Conservation (phyloP, 768 basidiomycete genomes). For the Mycena belliarum region DNA sequence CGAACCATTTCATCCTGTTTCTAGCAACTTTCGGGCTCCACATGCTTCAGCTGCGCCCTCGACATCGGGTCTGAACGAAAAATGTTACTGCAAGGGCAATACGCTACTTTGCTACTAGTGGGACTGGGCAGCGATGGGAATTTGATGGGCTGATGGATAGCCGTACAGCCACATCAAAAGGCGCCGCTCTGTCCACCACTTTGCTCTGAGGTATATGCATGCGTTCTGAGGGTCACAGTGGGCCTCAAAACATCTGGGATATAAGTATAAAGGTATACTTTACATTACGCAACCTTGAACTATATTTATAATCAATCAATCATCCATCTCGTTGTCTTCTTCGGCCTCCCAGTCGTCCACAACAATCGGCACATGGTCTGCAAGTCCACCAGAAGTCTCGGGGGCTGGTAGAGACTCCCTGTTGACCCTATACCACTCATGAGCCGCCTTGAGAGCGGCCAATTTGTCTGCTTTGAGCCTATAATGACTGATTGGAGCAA, state of each 20-base stretch:
- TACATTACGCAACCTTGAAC: background rate
- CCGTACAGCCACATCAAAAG: no score
- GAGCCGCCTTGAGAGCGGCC: background rate
- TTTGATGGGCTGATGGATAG: background rate
- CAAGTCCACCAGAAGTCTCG: background rate
- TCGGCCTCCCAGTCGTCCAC: constrained; percentile 1
- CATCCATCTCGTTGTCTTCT: constrained; percentile 10
- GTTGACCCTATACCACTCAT: background rate
- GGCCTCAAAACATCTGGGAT: no score
- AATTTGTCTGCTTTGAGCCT: background rate
- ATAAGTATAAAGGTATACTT: no score
- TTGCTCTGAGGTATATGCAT: no score
- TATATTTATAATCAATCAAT: background rate
- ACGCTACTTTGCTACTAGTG: no score
- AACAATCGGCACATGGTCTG: background rate
- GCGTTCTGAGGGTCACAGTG: no score
- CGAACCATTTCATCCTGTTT: no score
- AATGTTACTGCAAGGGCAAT: no score
- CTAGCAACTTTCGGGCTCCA: no score
- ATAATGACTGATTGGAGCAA: constrained; percentile 2
- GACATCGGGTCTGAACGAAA: no score
- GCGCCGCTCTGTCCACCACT: no score
- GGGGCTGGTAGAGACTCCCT: background rate
- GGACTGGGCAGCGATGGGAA: background rate
- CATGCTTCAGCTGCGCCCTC: no score